phyloP scores from a whole-genome alignment of 352 stramenopile species.

The Globisporangium irregulare region DNA sequence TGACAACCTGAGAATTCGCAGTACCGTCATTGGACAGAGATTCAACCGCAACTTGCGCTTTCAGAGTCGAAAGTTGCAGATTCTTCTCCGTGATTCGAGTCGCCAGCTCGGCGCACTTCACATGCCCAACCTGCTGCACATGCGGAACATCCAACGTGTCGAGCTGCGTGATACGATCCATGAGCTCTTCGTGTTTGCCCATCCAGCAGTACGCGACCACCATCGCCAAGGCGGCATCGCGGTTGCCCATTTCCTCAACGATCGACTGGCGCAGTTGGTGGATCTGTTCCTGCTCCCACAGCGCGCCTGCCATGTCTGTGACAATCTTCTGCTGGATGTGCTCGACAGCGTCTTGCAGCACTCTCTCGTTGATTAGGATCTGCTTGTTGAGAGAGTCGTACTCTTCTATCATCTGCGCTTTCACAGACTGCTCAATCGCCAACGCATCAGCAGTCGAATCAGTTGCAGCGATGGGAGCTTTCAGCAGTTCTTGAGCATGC shows the following conservation, averaged over 20 bases:
- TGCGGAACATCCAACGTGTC: not conserved
- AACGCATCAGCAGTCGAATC: not conserved
- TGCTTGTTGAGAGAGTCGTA: slow-evolving; percentile 34
- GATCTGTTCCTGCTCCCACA: slow-evolving; percentile 29
- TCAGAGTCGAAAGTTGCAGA: not conserved
- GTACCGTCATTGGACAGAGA: no score
- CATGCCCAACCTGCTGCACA: not conserved
- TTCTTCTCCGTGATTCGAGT: not conserved
- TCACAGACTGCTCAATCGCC: not conserved
- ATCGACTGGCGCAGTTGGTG: slow-evolving; percentile 31
- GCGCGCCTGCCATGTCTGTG: slow-evolving; percentile 18
- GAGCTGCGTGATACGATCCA: not conserved
- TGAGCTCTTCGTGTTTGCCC: not conserved
- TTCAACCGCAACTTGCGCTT: no score
- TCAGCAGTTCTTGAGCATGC: not conserved
- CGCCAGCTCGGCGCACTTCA: not conserved
- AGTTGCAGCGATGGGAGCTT: not conserved
- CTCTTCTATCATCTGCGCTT: slow-evolving; percentile 11
- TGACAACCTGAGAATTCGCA: no score
- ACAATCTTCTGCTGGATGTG: slow-evolving; percentile 18
- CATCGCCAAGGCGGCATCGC: slow-evolving; percentile 35
- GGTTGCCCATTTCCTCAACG: slow-evolving; percentile 29
- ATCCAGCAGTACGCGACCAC: slow-evolving; percentile 30
- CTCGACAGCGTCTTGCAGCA: slow-evolving; percentile 23
- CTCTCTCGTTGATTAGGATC: slow-evolving; percentile 36